Conservation (phyloP, 2,329 filamentous ascomycete genomes). For the Colletotrichum godetiae region DNA sequence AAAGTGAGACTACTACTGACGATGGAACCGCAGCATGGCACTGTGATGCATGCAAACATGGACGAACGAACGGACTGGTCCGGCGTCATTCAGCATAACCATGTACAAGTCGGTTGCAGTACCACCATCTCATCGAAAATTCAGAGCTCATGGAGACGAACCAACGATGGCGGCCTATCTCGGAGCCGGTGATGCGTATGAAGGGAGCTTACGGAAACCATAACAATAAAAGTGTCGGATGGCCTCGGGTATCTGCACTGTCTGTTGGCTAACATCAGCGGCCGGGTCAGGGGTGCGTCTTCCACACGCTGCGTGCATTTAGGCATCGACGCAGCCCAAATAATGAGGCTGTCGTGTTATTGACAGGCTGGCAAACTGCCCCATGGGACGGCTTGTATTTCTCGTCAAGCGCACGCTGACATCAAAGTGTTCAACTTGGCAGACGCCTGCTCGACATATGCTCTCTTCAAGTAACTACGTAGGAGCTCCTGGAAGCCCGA, state of each 20-base stretch:
- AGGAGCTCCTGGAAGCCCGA: background rate
- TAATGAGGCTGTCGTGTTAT: slow-evolving; percentile 33
- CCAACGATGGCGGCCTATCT: slow-evolving; percentile 5
- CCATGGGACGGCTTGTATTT: slow-evolving; percentile 16
- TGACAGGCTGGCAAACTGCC: slow-evolving; percentile 32
- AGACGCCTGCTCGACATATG: slow-evolving; percentile 6
- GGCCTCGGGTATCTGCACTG: slow-evolving; percentile 16
- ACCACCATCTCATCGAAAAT: background rate
- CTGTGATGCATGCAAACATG: background rate
- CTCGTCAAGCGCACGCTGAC: slow-evolving; percentile 14
- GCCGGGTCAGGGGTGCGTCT: slow-evolving; percentile 3
- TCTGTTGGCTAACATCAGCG: slow-evolving; percentile 14
- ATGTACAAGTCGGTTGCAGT: slow-evolving; percentile 4
- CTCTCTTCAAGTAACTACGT: background rate
- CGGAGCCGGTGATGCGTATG: background rate
- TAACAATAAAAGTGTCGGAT: background rate
- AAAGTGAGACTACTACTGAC: background rate
- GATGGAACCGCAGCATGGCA: slow-evolving; percentile 21
- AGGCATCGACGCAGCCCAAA: slow-evolving; percentile 38
- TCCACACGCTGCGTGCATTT: slow-evolving; percentile 22
- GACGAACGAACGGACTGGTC: slow-evolving; percentile 20
- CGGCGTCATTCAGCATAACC: slow-evolving; percentile 6
- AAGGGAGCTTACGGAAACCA: background rate
- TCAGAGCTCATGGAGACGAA: slow-evolving; percentile 2
- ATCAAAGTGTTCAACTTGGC: slow-evolving; percentile 30